Evolutionary conservation across 768 basidiomycete genomes (phyloP).

Genomic region (Auriscalpium microsporum): DNA sequence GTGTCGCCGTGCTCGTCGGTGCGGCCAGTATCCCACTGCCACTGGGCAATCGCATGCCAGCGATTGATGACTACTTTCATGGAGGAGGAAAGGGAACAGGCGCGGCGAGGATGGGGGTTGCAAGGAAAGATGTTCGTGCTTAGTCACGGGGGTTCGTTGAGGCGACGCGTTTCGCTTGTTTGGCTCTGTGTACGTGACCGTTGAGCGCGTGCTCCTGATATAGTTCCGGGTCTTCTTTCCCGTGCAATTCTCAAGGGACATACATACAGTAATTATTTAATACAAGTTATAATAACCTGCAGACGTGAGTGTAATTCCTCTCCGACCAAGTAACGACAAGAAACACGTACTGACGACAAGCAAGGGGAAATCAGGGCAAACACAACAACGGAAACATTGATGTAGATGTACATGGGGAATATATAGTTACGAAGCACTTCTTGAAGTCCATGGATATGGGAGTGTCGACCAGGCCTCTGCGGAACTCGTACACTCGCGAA

Average conservation of each 20-base stretch:
- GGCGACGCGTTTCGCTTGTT: conserved; percentile 13
- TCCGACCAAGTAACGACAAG: neutral
- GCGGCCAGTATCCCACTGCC: conserved; percentile 68
- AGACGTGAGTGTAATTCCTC: neutral
- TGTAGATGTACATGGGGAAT: neutral
- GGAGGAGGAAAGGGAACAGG: neutral
- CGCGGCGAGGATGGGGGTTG: neutral
- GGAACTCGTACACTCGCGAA: neutral
- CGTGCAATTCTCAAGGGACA: neutral
- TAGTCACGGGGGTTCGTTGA: neutral
- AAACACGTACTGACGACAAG: neutral
- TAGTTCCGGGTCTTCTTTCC: neutral
- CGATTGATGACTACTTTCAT: conserved; percentile 83
- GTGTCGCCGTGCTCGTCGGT: conserved; percentile 45
- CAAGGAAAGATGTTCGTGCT: neutral
- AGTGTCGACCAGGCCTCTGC: neutral
- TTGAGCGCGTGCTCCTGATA: neutral
- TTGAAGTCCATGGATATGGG: neutral
- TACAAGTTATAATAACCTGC: neutral
- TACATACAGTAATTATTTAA: neutral
- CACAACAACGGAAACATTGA: neutral
- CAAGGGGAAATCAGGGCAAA: neutral
- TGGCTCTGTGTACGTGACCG: conserved; percentile 14
- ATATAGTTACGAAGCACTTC: neutral
- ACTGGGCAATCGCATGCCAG: conserved; percentile 84